Evolutionary conservation across 768 basidiomycete genomes (phyloP), one percentile per base, ranked within the genome.

Genomic region (Mycena indigotica): DNA sequence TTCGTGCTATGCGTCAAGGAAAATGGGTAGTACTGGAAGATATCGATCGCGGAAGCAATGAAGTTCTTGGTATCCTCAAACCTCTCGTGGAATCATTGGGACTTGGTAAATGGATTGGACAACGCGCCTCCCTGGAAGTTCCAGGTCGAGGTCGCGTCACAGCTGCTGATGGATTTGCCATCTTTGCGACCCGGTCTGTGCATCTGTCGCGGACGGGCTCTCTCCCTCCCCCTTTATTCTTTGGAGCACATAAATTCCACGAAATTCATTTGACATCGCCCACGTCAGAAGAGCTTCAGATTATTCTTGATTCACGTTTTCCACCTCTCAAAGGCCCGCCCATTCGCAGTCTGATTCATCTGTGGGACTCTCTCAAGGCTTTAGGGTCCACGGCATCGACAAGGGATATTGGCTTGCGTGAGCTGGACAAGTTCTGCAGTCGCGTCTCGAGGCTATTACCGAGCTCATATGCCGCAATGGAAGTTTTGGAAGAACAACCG

Each of bases 21-120:
- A 84, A 85, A 68, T 98, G 95, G 95, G 78, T 98, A 2, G 85
- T 98, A 10, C 82, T 99, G 45, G 87, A 97, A 68, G 93, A 98
- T 67, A 84, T 98, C 39, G 97, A 99, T 71, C 83, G 87, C 46
- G 96, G 88, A 17, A 92, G 91, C 61, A 87, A 78, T 58, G 97
- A 99, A 67, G 88, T 98, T 3, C 81, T 98, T 4, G 92, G 91
- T 0, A 82, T 92, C 49, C 78, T 98, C 64, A 88, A 94, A 51
- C 89, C 93, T 2, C 81, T 98, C 12, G 80, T 89, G 0, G 89
- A 97, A 67, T 93, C 85, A 16, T 73, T 88, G 28, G 75, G 82
- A 3, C 69, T 80, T 17, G 84, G 84, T 24, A 88, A 91, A 58
- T 86, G 86, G 83, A 84, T 95, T 55, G 92, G 96, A 54, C 83